Percentiles rank a stretch among this genome's conserved stretches.
phyloP scores from a whole-genome alignment of 1,139 yeast species.

The Yamadazyma blattariae region DNA sequence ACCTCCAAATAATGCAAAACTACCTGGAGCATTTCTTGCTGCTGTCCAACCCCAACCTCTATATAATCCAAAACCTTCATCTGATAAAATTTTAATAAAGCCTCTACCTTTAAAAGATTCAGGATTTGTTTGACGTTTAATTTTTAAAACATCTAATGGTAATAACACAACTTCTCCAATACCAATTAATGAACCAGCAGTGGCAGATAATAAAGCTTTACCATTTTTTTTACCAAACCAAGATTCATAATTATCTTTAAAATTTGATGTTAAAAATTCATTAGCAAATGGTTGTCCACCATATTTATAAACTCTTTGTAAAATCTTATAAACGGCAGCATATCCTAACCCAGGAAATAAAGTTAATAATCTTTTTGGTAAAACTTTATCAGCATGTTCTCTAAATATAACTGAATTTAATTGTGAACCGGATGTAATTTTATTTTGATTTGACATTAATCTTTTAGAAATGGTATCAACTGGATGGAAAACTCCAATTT shows the following conservation, averaged over 20 bases:
- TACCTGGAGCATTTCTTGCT: slow-evolving; percentile 99
- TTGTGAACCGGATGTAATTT: slow-evolving; percentile 57
- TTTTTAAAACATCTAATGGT: slow-evolving; percentile 94
- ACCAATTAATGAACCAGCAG: slow-evolving; percentile 96
- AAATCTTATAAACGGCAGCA: slow-evolving; percentile 94
- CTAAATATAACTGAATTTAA: slow-evolving; percentile 85
- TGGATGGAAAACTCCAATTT: slow-evolving; percentile 96
- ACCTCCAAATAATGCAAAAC: slow-evolving; percentile 96
- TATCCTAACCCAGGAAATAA: slow-evolving; percentile 97
- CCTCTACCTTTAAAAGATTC: slow-evolving; percentile 98
- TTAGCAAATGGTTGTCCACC: slow-evolving; percentile 99
- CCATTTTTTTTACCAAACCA: slow-evolving; percentile 92
- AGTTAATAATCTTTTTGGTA: slow-evolving; percentile 72
- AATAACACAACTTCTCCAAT: slow-evolving; percentile 95
- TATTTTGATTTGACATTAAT: slow-evolving; percentile 91
- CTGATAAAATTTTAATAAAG: slow-evolving; percentile 74
- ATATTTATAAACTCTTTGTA: slow-evolving; percentile 96
- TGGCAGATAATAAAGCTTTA: slow-evolving; percentile 92
- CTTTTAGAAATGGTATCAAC: slow-evolving; percentile 98
- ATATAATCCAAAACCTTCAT: slow-evolving; percentile 91
- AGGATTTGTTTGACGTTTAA: slow-evolving; percentile 98
- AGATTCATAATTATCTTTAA: slow-evolving; percentile 65
- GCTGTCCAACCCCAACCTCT: slow-evolving; percentile 99
- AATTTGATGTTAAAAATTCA: slow-evolving; percentile 80
- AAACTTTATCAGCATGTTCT: slow-evolving; percentile 70